Evolutionary conservation across 345 rosid genomes (phyloP).

Genomic region (Citrus medica): DNA sequence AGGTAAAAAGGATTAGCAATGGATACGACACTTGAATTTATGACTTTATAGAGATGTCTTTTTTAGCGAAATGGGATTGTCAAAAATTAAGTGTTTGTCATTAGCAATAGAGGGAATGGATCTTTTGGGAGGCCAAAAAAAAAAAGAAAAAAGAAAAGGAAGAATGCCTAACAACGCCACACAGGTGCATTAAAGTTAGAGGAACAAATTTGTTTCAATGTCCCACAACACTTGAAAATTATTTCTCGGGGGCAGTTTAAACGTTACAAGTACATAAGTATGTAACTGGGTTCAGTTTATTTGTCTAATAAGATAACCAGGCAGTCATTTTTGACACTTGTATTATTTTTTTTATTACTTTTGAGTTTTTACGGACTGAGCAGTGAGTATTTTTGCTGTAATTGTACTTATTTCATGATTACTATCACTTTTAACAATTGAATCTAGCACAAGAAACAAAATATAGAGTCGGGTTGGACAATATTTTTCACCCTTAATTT

Average conservation of each 20-base stretch:
- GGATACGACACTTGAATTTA: background rate
- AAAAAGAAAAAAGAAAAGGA: background rate
- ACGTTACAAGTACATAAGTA: background rate
- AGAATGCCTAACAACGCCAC: background rate
- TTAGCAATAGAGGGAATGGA: conserved; percentile 27
- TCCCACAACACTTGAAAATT: background rate
- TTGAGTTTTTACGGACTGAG: background rate
- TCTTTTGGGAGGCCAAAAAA: background rate
- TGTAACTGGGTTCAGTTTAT: background rate
- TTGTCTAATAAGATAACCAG: background rate
- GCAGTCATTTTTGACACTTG: conserved; percentile 18
- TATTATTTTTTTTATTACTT: background rate
- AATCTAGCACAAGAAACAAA: conserved; percentile 12
- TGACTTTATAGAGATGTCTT: background rate
- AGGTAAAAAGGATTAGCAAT: background rate
- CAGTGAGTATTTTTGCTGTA: background rate
- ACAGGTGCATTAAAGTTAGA: background rate
- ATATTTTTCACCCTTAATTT: background rate
- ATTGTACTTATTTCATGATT: background rate
- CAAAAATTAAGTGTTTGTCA: conserved; percentile 9
- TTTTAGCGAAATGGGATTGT: background rate
- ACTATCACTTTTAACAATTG: background rate
- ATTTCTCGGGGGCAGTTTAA: background rate
- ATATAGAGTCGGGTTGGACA: background rate
- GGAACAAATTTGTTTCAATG: background rate